These are phyloP conservation scores for Hordeum pubiflorum DNA, from an alignment of 202 grass and related monocot genomes.

Conservation along the genomic window DNA sequence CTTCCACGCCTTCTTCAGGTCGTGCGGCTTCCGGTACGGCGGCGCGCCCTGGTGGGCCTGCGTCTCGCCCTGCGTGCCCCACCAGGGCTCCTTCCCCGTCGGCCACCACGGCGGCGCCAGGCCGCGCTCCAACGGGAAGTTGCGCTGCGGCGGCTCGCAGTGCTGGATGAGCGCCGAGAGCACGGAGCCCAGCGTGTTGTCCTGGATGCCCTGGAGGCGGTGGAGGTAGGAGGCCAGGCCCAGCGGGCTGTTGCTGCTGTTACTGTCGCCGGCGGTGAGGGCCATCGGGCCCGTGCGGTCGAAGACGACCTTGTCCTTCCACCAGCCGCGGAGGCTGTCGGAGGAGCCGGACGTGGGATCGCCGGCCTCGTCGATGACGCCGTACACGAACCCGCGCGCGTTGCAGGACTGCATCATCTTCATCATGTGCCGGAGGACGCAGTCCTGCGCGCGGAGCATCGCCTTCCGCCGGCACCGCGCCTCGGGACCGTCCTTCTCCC, in stretches of 20 bases:
- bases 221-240: constrained; percentile 21
- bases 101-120: constrained; percentile 75
- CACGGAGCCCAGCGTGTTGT: constrained; percentile 58
- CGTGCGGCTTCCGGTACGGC: constrained; percentile 78
- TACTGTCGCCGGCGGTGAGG: not conserved
- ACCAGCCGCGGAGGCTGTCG: constrained; percentile 64
- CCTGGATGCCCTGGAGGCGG: constrained; percentile 48
- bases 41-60: constrained; percentile 53
- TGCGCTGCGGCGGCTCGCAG: constrained; percentile 64
- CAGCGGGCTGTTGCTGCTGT: not conserved
- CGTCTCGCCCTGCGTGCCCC: constrained; percentile 56
- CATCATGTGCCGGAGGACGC: constrained; percentile 69
- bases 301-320: constrained; percentile 66
- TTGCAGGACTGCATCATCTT: constrained; percentile 72
- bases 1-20: constrained; percentile 87
- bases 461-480: constrained; percentile 41
- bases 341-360: constrained; percentile 62
- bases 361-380: constrained; percentile 56
- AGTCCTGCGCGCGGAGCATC: constrained; percentile 65
- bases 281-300: constrained; percentile 43
- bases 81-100: constrained; percentile 60
- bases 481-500: constrained; percentile 13
- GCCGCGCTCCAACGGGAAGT: constrained; percentile 50
- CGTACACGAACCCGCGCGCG: constrained; percentile 73
- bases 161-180: constrained; percentile 68